Evolutionary conservation across 1,139 yeast species (phyloP).

Genomic region (Meyerozyma smithsonii): DNA sequence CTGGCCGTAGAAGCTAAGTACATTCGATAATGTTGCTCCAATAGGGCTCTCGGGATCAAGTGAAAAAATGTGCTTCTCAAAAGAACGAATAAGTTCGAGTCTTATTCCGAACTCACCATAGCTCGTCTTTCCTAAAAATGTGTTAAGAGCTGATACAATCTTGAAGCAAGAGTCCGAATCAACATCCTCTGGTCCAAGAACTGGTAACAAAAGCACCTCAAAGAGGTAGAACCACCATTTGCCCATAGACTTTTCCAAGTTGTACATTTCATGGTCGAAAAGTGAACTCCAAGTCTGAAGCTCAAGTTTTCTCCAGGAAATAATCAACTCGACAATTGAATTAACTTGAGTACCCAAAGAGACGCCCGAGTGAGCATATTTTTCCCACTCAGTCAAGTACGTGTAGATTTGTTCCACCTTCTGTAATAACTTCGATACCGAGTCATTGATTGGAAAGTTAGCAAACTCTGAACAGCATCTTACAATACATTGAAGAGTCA

Average conservation of each 20-base stretch:
- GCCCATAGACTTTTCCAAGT: slow-evolving; percentile 51
- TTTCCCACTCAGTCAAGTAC: slow-evolving; percentile 86
- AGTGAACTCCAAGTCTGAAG: slow-evolving; percentile 80
- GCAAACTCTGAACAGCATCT: slow-evolving; percentile 68
- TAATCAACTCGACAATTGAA: slow-evolving; percentile 62
- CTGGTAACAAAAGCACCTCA: slow-evolving; percentile 63
- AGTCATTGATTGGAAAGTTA: slow-evolving; percentile 56
- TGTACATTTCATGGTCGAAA: slow-evolving; percentile 60
- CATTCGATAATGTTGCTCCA: slow-evolving; percentile 51
- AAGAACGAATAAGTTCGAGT: slow-evolving; percentile 56
- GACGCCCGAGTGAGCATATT: slow-evolving; percentile 78
- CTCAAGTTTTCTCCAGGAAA: slow-evolving; percentile 88
- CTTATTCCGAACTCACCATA: slow-evolving; percentile 68
- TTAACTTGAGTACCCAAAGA: slow-evolving; percentile 55
- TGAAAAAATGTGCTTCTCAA: slow-evolving; percentile 45
- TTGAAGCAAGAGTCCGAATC: slow-evolving; percentile 26
- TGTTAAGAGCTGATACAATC: slow-evolving; percentile 64
- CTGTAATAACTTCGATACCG: slow-evolving; percentile 73
- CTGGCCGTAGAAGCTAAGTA: slow-evolving; percentile 62
- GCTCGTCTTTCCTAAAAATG: slow-evolving; percentile 71
- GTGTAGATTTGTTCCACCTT: slow-evolving; percentile 86
- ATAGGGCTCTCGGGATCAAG: slow-evolving; percentile 18
- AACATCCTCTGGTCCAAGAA: slow-evolving; percentile 25
- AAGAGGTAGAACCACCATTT: slow-evolving; percentile 91
- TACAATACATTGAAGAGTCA: slow-evolving; percentile 67